These are phyloP conservation scores for Aspergillus haitiensis DNA, from an alignment of 495 filamentous ascomycete genomes.

Conservation along the genomic window DNA sequence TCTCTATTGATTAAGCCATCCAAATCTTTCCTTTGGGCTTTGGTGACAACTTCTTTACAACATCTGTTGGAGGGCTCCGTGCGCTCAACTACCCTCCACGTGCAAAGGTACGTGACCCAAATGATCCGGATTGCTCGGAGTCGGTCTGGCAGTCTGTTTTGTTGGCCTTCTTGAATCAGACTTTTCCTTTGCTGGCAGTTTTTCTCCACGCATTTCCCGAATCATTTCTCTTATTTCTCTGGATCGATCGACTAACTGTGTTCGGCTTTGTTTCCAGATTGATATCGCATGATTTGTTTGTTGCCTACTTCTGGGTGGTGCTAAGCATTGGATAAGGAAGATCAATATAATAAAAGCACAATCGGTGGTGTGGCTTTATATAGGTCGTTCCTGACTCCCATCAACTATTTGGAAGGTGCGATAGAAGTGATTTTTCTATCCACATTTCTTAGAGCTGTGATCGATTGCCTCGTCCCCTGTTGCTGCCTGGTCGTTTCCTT, in stretches of 20 bases:
- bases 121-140: conserved; percentile 19
- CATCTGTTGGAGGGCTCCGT: conserved; percentile 17
- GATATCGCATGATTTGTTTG: conserved; percentile 12
- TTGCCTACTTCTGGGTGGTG: neutral
- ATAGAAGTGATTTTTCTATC: conserved; percentile 9
- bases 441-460: conserved; percentile 19
- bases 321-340: neutral
- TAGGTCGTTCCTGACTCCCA: conserved; percentile 6
- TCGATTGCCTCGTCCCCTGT: conserved; percentile 11
- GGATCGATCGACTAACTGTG: conserved; percentile 13
- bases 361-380: neutral
- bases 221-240: neutral
- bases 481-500: conserved; percentile 37
- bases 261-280: conserved; percentile 1
- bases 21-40: neutral
- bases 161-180: neutral
- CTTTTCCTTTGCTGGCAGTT: conserved; percentile 2
- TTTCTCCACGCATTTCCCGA: conserved; percentile 1
- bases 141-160: conserved; percentile 5
- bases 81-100: conserved; percentile 23
- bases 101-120: conserved; percentile 23
- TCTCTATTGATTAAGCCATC: neutral
- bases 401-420: conserved; percentile 14
- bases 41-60: neutral
- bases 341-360: neutral